Evolutionary conservation across 1,284 basidiomycete genomes (phyloP), one percentile per base, ranked within the genome.

Genomic region (Austropuccinia psidii): DNA sequence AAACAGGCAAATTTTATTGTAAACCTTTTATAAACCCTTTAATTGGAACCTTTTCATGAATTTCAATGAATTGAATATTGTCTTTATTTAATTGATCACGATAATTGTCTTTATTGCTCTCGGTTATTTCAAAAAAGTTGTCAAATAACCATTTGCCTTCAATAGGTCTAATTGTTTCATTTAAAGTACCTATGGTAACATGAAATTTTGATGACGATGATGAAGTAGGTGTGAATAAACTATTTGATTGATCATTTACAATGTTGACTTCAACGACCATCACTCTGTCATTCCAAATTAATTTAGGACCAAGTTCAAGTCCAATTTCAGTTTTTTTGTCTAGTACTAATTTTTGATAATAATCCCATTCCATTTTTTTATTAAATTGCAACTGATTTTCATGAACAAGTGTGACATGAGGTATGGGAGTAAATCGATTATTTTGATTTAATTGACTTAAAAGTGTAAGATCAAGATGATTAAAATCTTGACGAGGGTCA

Each of bases 131-230:
- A n/a, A n/a, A n/a, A n/a, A n/a, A n/a, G n/a, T n/a, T n/a, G n/a
- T n/a, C n/a, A n/a, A n/a, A n/a, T n/a, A n/a, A n/a, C n/a, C n/a
- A n/a, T n/a, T n/a, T n/a, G 35, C 57, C 90, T 82, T 96, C 91
- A 52, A 89, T 86, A 0, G 92, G 85, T 0, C 80, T 77, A 0
- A 95, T 83, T 1, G 82, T 81, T 19, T 81, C 79, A 49, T 84
- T 79, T 67, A 80, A 78, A 4, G 91, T 95, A 1, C 91, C 96
- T 4, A 98, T 87, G 0, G 96, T 98, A 74, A 98, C 86, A 80
- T 98, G 96, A 76, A 94, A 80, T 75, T 85, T 82, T n/a, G n/a
- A n/a, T n/a, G n/a, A n/a, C n/a, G n/a, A n/a, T n/a, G n/a, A n/a
- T n/a, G n/a, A n/a, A 27, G 19, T 24, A 11, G 57, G 7, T 27